These are phyloP conservation scores for Athelia sp. DNA, from an alignment of 1,284 basidiomycete genomes.

Conservation along the genomic window DNA sequence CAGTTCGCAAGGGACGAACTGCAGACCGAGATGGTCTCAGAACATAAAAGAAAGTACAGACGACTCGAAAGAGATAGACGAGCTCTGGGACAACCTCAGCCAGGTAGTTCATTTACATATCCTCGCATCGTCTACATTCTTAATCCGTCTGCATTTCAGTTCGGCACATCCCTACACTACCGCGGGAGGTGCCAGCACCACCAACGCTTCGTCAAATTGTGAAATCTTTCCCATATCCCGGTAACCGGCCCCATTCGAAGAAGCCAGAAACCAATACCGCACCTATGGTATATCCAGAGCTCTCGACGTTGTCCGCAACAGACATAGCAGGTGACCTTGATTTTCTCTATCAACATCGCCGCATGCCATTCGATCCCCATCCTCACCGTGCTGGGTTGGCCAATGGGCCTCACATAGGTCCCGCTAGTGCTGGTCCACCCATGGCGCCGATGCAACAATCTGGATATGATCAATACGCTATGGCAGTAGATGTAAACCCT, in stretches of 20 bases:
- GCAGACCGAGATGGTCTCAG: slow-evolving; percentile 80
- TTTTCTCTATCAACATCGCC: slow-evolving; percentile 42
- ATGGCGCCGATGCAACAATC: slow-evolving; percentile 1
- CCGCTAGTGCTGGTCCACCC: slow-evolving; percentile 16
- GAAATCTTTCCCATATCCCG: slow-evolving; percentile 30
- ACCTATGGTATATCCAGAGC: slow-evolving; percentile 47
- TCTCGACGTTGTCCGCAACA: slow-evolving; percentile 41
- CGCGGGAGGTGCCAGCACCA: slow-evolving; percentile 34
- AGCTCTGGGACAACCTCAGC: slow-evolving; percentile 66
- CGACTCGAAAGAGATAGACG: slow-evolving; percentile 79
- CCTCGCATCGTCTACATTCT: slow-evolving; percentile 1
- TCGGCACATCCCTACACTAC: slow-evolving; percentile 42
- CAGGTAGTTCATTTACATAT: slow-evolving; percentile 36
- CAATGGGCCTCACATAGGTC: slow-evolving; percentile 19
- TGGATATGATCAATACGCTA: slow-evolving; percentile 16
- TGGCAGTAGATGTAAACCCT: slow-evolving; percentile 15
- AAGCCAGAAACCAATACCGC: slow-evolving; percentile 11
- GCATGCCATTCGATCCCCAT: slow-evolving; percentile 18
- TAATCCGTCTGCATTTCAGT: slow-evolving; percentile 24
- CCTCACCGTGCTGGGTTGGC: slow-evolving; percentile 17
- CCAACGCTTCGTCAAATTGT: slow-evolving; percentile 47
- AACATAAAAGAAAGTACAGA: slow-evolving; percentile 76
- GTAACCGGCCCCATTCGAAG: slow-evolving; percentile 15
- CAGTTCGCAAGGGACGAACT: slow-evolving; percentile 67
- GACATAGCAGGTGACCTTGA: slow-evolving; percentile 56